Percentiles rank a stretch among this genome's conserved stretches.
phyloP scores from a whole-genome alignment of 176 grass and related monocot genomes.

The Rhynchospora breviuscula region DNA sequence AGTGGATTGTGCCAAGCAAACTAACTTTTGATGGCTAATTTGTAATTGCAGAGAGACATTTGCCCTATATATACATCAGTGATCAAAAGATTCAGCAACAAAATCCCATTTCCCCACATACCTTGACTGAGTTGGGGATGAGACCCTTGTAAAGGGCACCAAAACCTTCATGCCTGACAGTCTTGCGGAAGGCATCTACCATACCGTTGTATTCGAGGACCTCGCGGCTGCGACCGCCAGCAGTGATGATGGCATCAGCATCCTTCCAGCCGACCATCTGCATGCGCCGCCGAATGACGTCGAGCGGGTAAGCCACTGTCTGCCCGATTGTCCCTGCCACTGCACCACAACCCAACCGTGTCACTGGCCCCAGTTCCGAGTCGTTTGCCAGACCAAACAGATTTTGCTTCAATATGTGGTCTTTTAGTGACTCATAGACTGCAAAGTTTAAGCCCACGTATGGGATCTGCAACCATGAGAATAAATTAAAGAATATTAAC shows the following conservation, averaged over 20 bases:
- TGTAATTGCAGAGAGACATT: not conserved
- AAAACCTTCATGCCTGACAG: conserved; percentile 74
- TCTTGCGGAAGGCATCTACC: conserved; percentile 91
- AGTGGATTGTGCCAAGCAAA: not conserved
- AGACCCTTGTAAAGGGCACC: conserved; percentile 98
- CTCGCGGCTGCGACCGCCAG: conserved; percentile 41
- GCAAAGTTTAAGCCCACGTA: conserved; percentile 98
- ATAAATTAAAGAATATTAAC: not conserved
- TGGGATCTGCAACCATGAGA: conserved; percentile 43
- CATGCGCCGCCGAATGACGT: conserved; percentile 95
- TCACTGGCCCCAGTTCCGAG: conserved; percentile 60
- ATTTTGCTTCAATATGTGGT: conserved; percentile 64
- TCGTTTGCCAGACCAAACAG: conserved; percentile 60
- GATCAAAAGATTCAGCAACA: not conserved
- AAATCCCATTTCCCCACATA: conserved; percentile 19
- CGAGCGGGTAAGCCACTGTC: conserved; percentile 96
- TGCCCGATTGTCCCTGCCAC: conserved; percentile 85
- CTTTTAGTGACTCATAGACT: conserved; percentile 92
- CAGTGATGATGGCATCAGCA: conserved; percentile 71
- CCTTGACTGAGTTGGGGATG: conserved; percentile 96
- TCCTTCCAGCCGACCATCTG: conserved; percentile 98
- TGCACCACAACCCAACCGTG: conserved; percentile 80
- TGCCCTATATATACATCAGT: not conserved
- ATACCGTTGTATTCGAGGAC: conserved; percentile 78
- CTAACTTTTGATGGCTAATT: not conserved